Evolutionary conservation across 148 eudicot species (phyloP).

Genomic region (Arctostaphylos glauca): DNA sequence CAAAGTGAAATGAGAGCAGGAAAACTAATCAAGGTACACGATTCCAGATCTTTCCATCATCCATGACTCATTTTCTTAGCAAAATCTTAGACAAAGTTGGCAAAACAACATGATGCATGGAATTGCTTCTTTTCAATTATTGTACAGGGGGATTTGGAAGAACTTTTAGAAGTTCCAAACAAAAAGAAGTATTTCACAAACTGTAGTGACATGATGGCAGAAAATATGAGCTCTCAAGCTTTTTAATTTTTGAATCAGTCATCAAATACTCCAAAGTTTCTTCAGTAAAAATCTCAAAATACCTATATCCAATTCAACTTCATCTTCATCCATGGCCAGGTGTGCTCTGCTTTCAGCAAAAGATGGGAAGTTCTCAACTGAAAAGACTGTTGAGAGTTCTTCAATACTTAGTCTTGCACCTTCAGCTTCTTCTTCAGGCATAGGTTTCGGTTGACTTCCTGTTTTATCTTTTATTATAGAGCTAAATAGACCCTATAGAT

Average conservation of each 20-base stretch:
- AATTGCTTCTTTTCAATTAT: background rate
- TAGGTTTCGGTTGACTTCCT: slow-evolving; percentile 49
- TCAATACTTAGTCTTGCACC: slow-evolving; percentile 47
- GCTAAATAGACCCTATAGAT: slow-evolving; percentile 70
- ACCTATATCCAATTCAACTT: slow-evolving; percentile 77
- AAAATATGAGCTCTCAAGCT: background rate
- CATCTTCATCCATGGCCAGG: slow-evolving; percentile 34
- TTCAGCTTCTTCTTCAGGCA: slow-evolving; percentile 40
- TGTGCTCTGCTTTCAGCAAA: slow-evolving; percentile 40
- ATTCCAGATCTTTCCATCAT: background rate
- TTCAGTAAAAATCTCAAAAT: slow-evolving; percentile 1
- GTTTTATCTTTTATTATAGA: slow-evolving; percentile 65
- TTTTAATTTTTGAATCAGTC: slow-evolving; percentile 1
- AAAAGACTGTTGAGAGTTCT: slow-evolving; percentile 57
- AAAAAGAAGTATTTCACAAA: background rate
- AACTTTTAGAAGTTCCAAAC: background rate
- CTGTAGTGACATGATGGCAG: background rate
- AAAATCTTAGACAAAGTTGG: background rate
- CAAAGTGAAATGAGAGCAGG: background rate
- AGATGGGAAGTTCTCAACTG: slow-evolving; percentile 58
- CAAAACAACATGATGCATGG: background rate
- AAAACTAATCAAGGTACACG: background rate
- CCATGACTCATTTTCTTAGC: background rate
- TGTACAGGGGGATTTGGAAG: background rate
- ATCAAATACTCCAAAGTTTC: background rate